phyloP scores from a whole-genome alignment of 2,329 filamentous ascomycete species.

The Alternaria arbusti region DNA sequence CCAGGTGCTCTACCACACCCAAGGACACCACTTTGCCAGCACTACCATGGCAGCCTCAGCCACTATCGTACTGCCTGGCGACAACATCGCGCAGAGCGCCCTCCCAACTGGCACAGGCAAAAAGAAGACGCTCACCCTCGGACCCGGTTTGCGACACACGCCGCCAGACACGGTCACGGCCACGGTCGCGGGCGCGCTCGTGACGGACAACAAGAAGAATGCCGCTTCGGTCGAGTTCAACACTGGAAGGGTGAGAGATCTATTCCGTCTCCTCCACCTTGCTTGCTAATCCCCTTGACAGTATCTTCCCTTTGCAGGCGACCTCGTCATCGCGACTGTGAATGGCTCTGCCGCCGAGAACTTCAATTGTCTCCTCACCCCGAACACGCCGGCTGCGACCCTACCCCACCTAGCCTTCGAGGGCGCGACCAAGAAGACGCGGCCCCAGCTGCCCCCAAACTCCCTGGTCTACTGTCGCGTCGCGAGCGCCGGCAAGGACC shows the following conservation, averaged over 20 bases:
- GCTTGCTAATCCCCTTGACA: constrained; percentile 47
- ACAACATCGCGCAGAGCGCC: constrained; percentile 68
- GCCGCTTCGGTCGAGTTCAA: constrained; percentile 78
- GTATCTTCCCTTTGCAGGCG: constrained; percentile 81
- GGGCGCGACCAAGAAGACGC: constrained; percentile 87
- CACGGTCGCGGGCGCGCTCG: constrained; percentile 70
- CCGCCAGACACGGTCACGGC: constrained; percentile 76
- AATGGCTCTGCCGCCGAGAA: constrained; percentile 76
- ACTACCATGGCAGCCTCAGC: constrained; percentile 61
- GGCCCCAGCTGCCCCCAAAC: constrained; percentile 76
- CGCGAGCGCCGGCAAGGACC: constrained; percentile 63
- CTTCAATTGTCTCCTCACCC: constrained; percentile 79
- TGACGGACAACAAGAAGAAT: constrained; percentile 74
- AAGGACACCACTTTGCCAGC: constrained; percentile 2
- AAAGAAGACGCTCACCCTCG: constrained; percentile 74
- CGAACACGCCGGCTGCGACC: constrained; percentile 66
- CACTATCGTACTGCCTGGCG: constrained; percentile 81
- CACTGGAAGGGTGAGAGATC: constrained; percentile 66
- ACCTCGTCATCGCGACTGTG: constrained; percentile 88
- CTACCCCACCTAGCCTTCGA: constrained; percentile 93
- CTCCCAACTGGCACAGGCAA: constrained; percentile 71
- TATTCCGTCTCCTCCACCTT: constrained; percentile 11
- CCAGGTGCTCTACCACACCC: neutral
- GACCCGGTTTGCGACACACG: constrained; percentile 82
- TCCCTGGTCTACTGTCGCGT: constrained; percentile 90